Evolutionary conservation across 2,329 filamentous ascomycete species (phyloP).

Genomic region (Exophiala aquamarina): DNA sequence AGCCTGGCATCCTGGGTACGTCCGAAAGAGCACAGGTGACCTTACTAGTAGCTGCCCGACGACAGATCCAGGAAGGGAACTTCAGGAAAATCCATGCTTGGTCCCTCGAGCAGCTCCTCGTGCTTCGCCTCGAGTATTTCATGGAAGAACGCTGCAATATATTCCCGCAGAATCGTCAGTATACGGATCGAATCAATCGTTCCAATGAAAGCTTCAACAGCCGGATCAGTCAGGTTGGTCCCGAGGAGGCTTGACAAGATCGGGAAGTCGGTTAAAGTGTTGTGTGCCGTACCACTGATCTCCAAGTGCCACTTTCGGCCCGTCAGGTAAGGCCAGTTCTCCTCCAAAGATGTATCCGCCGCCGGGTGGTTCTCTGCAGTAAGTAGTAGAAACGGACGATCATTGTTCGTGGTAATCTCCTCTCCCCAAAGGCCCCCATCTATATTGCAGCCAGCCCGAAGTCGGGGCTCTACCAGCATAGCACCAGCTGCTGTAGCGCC

Average conservation of each 20-base stretch:
- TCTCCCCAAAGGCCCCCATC: slow-evolving; percentile 34
- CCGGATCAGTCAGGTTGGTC: slow-evolving; percentile 7
- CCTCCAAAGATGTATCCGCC: slow-evolving; percentile 19
- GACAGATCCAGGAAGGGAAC: slow-evolving; percentile 13
- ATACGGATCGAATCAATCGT: slow-evolving; percentile 18
- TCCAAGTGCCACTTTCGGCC: slow-evolving; percentile 21
- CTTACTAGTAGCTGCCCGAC: background rate
- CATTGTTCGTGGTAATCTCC: slow-evolving; percentile 9
- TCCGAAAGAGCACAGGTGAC: no score
- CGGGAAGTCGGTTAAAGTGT: slow-evolving; percentile 25
- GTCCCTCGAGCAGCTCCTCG: slow-evolving; percentile 17
- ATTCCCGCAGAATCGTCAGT: slow-evolving; percentile 19
- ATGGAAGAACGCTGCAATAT: slow-evolving; percentile 24
- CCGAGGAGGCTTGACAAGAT: slow-evolving; percentile 18
- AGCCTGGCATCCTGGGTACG: no score
- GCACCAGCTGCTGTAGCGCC: slow-evolving; percentile 33
- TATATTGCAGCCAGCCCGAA: slow-evolving; percentile 35
- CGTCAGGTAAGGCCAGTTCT: slow-evolving; percentile 20
- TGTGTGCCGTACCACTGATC: slow-evolving; percentile 18
- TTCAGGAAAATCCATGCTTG: slow-evolving; percentile 23
- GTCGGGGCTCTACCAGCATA: slow-evolving; percentile 27
- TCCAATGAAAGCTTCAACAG: slow-evolving; percentile 14
- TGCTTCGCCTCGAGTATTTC: slow-evolving; percentile 15
- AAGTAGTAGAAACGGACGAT: slow-evolving; percentile 22
- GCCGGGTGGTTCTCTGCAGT: slow-evolving; percentile 14